Base-by-base conservation (phyloP, 805 yeast genomes). In the Isabelozyma heimii region DNA sequence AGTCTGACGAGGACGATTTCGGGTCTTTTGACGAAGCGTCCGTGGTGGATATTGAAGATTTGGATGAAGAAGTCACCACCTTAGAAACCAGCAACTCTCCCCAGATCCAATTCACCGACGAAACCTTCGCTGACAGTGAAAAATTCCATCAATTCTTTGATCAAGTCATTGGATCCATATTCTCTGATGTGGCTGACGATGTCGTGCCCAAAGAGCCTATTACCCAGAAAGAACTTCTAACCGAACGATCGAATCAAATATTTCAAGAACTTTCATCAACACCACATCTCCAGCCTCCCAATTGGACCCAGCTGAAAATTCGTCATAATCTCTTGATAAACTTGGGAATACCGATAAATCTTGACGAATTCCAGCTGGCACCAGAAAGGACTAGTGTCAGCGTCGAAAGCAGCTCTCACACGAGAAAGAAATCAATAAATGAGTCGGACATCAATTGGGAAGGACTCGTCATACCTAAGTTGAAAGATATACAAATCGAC, bases 331-430 rank as follows among this genome's bases (percentile, higher is more conserved):
- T 89, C 30, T 70, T 87, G 30, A 70, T 84, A 15, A 78, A 83
- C 27, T 68, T 89, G 41, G 91, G 91, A 1, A 77, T 89, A 2
- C 95, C 95, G 0, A 79, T 87, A 39, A 85, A 85, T 56, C 68
- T 85, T 13, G 90, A 85, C 62, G 87, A 84, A 50, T 43, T 73
- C 16, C 54, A 52, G 3, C 47, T 51, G 35, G 37, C 53, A 14
- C 37, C 40, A 15, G 44, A 16, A 28, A 13, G 12, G 24, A 8
- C 14, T 24, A 15, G 35, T 2, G 16, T 5, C 17, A 10, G 37
- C 44, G 13, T 10, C 4, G 27, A 17, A 40, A 16, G 14, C 16
- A n/a, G 16, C 14, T 30, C 35, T 24, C 57, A 55, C 15, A 20
- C 42, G 2, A 49, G 67, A 27, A 48, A 58, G 40, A 58, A 58